Conservation (phyloP, 2,329 filamentous ascomycete species). For the Talaromyces sp. region DNA sequence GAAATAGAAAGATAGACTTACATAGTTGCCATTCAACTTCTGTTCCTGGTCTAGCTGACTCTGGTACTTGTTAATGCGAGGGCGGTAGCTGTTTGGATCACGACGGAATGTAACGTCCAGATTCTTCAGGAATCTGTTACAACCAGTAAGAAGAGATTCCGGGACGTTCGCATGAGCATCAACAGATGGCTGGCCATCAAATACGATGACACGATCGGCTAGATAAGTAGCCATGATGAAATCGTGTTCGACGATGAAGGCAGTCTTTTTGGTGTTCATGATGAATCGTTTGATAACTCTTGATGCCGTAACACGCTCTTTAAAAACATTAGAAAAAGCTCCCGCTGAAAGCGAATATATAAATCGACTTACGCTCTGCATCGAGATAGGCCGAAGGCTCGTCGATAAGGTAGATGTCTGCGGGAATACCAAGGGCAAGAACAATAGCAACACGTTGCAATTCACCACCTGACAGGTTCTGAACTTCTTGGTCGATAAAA, state of each 20-base stretch:
- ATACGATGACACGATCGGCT: conserved; percentile 95
- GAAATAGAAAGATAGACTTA: conserved; percentile 42
- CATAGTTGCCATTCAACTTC: conserved; percentile 87
- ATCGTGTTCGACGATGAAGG: conserved; percentile 99
- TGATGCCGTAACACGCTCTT: conserved; percentile 85
- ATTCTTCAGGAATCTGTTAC: conserved; percentile 95
- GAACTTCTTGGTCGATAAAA: conserved; percentile 99
- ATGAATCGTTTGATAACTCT: conserved; percentile 99
- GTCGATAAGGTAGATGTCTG: conserved; percentile 97
- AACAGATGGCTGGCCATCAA: conserved; percentile 87
- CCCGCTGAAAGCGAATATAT: not conserved
- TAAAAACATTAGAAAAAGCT: not conserved
- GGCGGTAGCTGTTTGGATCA: conserved; percentile 90
- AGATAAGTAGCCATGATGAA: conserved; percentile 91
- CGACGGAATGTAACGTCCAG: conserved; percentile 97
- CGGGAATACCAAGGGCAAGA: conserved; percentile 87
- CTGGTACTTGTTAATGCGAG: conserved; percentile 96
- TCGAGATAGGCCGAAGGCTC: conserved; percentile 97
- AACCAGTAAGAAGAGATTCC: conserved; percentile 87
- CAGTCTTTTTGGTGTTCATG: conserved; percentile 99
- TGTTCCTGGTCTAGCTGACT: conserved; percentile 97
- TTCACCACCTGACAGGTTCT: conserved; percentile 98
- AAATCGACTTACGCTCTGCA: conserved; percentile 60
- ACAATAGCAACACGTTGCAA: conserved; percentile 98
- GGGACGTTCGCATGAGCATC: conserved; percentile 82